Evolutionary conservation across 2,329 filamentous ascomycete genomes (phyloP).

Genomic region (Zarea fungicola): DNA sequence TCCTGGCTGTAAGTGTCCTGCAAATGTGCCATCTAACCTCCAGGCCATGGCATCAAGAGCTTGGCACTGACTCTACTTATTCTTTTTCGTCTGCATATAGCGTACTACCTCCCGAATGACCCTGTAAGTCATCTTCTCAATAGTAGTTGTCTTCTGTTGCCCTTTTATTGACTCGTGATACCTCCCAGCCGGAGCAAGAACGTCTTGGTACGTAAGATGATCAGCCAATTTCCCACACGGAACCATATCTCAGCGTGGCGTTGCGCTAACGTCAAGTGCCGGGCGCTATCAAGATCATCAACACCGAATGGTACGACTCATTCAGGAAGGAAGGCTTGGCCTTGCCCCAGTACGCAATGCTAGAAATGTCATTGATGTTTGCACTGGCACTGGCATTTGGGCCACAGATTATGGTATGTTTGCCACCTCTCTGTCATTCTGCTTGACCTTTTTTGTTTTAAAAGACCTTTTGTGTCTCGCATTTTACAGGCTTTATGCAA

Average conservation of each 20-base stretch:
- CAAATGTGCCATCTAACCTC: no score
- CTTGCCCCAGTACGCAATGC: constrained; percentile 39
- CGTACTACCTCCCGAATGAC: constrained; percentile 15
- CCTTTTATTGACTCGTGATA: no score
- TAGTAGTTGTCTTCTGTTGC: neutral
- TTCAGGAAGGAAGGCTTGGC: constrained; percentile 38
- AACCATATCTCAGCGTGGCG: neutral
- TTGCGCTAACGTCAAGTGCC: neutral
- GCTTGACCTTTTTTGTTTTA: neutral
- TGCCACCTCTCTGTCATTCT: neutral
- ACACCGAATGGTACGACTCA: constrained; percentile 29
- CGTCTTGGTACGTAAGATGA: constrained; percentile 16
- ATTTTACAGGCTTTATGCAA: no score
- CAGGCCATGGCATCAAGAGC: no score
- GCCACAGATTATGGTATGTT: constrained; percentile 42
- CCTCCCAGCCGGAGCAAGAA: constrained; percentile 20
- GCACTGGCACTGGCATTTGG: constrained; percentile 49
- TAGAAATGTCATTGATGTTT: constrained; percentile 42
- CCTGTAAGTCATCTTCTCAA: constrained; percentile 1
- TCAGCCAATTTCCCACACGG: neutral
- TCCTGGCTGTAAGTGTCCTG: constrained; percentile 9
- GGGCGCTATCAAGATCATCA: constrained; percentile 31
- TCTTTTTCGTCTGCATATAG: neutral
- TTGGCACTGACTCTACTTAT: neutral
- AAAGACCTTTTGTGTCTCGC: no score